A percentile compares a stretch with the other conserved stretches of the same genome.
phyloP scores from a whole-genome alignment of 208 protist species.

The Entamoeba invadens region DNA sequence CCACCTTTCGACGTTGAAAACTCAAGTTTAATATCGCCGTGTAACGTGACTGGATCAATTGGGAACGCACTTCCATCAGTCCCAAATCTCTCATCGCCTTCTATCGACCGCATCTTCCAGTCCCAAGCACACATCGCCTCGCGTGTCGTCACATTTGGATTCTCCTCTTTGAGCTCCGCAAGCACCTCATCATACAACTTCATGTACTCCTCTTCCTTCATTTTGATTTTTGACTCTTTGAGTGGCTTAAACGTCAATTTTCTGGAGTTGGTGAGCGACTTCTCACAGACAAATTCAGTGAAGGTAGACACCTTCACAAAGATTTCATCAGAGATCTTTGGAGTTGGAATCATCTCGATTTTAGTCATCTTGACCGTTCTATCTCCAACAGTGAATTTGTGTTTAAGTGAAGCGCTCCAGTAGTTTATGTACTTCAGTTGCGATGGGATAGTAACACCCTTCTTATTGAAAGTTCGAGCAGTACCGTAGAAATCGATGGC shows the following conservation, averaged over 20 bases:
- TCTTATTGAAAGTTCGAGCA: not conserved
- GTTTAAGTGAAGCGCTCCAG: not conserved
- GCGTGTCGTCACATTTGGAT: not conserved
- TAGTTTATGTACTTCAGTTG: constrained; percentile 6
- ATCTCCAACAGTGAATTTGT: not conserved
- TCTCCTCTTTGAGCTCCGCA: not conserved
- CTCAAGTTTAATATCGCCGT: not conserved
- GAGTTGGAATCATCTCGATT: not conserved
- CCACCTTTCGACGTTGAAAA: not conserved
- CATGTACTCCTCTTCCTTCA: not conserved
- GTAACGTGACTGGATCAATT: not conserved
- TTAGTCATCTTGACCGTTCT: not conserved
- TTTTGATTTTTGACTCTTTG: not conserved
- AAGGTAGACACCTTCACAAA: not conserved
- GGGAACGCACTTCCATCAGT: not conserved
- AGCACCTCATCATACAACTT: not conserved
- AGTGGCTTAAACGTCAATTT: not conserved
- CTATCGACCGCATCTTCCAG: not conserved
- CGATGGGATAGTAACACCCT: constrained; percentile 5
- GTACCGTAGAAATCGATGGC: not conserved
- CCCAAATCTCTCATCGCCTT: not conserved
- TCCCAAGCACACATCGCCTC: not conserved
- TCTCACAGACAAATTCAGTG: not conserved
- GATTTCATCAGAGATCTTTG: not conserved
- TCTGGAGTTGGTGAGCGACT: not conserved